These are phyloP conservation scores for Populus pruinosa DNA, from an alignment of 345 rosid species.

Conservation along the genomic window DNA sequence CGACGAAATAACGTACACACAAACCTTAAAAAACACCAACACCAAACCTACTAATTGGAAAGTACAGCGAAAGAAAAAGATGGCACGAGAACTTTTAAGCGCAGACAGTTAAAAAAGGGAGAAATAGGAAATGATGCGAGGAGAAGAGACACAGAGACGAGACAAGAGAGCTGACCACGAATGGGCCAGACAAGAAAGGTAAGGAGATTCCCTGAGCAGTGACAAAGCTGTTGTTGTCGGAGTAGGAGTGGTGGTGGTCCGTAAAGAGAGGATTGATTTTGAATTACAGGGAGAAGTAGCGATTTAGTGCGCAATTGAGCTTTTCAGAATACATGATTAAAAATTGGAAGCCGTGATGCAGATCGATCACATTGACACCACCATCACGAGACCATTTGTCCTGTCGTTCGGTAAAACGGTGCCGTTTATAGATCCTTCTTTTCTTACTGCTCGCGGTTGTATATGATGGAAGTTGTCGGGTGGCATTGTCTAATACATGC, in stretches of 20 bases:
- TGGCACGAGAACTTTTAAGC: neutral
- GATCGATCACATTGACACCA: too few species aligned
- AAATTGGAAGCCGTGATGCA: too few species aligned
- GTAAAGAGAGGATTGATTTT: neutral
- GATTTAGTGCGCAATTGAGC: too few species aligned
- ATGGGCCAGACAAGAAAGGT: neutral
- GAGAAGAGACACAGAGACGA: neutral
- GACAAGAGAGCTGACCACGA: constrained; percentile 6
- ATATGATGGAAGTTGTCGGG: too few species aligned
- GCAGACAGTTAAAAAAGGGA: neutral
- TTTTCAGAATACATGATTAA: too few species aligned
- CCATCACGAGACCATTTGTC: too few species aligned
- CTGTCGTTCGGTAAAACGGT: too few species aligned
- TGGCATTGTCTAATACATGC: too few species aligned
- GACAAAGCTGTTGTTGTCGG: neutral
- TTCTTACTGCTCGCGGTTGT: too few species aligned
- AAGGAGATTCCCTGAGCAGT: neutral
- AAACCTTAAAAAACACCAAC: neutral
- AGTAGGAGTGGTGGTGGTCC: neutral
- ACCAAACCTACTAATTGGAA: neutral
- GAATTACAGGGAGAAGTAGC: neutral
- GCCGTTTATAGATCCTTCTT: too few species aligned
- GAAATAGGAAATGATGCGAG: neutral
- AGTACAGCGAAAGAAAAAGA: neutral
- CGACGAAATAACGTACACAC: neutral